Percentiles rank a stretch among this genome's conserved stretches.
Conservation (phyloP, 192 early-diverging fungal species). For the Diversispora eburnea region DNA sequence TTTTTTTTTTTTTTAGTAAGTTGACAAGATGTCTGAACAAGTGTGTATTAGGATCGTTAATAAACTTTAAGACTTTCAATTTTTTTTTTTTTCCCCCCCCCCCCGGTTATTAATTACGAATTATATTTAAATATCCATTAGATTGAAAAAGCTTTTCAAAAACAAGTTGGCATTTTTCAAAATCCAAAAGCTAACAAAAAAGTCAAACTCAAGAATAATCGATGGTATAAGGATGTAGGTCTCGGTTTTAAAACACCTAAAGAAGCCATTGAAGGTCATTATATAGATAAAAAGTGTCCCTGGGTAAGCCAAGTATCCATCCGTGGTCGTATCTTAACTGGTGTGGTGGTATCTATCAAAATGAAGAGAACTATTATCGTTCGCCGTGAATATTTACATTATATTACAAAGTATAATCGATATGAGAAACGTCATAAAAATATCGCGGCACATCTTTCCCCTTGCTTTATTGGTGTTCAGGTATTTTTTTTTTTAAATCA, state of each 20-base stretch:
- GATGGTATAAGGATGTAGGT: conserved; percentile 99
- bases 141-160: conserved; percentile 96
- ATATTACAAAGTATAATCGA: conserved; percentile 99
- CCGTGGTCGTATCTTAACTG: conserved; percentile 95
- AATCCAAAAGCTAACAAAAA: conserved; percentile 82
- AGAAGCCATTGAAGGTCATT: conserved; percentile 94
- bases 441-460: conserved; percentile 93
- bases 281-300: conserved; percentile 99
- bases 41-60: too few species aligned
- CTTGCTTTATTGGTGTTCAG: conserved; percentile 86
- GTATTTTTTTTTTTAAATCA: conserved; percentile 33
- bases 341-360: conserved; percentile 90
- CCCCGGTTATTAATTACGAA: too few species aligned
- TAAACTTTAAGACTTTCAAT: too few species aligned
- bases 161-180: conserved; percentile 92
- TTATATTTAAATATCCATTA: conserved; percentile 31
- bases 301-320: conserved; percentile 96
- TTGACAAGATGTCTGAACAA: too few species aligned
- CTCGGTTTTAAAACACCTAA: conserved; percentile 99
- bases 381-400: conserved; percentile 99
- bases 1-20: too few species aligned
- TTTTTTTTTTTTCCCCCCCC: too few species aligned
- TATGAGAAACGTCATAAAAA: conserved; percentile 99
- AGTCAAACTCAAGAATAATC: conserved; percentile 64
- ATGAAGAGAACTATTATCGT: conserved; percentile 99